phyloP scores from a whole-genome alignment of 768 basidiomycete genomes.

The Lactifluus rugatus region DNA sequence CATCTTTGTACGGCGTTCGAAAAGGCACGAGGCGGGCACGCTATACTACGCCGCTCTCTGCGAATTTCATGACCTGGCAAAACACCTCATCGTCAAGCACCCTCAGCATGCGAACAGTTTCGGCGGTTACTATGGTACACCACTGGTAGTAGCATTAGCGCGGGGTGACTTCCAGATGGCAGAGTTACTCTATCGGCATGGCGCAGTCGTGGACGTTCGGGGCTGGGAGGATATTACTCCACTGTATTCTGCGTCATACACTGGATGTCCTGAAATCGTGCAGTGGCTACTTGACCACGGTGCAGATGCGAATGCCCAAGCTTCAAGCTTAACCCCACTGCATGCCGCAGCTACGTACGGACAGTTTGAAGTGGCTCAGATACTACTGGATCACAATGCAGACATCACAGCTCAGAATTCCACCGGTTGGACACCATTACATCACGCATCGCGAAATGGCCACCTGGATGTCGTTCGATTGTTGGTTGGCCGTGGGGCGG shows the following conservation, averaged over 20 bases:
- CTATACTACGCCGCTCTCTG: neutral
- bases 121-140: neutral
- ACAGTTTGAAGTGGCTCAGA: neutral
- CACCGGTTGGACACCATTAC: neutral
- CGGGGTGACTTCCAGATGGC: neutral
- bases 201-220: neutral
- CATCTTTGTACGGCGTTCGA: too few species aligned
- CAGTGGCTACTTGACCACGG: neutral
- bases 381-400: neutral
- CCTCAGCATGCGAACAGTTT: neutral
- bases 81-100: neutral
- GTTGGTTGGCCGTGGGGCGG: neutral
- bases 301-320: neutral
- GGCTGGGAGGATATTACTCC: neutral
- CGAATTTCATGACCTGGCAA: neutral
- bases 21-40: neutral
- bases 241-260: neutral
- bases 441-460: neutral
- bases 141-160: neutral
- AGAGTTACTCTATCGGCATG: neutral
- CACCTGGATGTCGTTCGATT: neutral
- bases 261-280: neutral
- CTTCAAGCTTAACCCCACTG: neutral
- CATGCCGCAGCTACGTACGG: neutral
- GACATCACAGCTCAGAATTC: conserved; percentile 20